Evolutionary conservation across 176 grass and related monocot species (phyloP).

Genomic region (Hordeum marinum): DNA sequence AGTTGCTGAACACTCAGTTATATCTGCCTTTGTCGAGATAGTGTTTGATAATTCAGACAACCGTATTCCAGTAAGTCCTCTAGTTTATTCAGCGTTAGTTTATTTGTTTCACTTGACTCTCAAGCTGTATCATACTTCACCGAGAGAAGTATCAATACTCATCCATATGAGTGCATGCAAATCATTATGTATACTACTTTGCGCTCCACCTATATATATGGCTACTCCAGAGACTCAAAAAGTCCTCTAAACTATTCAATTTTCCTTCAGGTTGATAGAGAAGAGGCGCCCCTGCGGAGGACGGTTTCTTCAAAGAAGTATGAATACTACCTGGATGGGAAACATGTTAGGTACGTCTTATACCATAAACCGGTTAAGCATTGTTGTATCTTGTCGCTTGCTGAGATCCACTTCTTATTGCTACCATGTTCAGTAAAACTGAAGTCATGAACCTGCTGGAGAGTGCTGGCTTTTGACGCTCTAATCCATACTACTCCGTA

Average conservation of each 20-base stretch:
- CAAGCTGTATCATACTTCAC: neutral
- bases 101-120: neutral
- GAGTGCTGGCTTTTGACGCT: constrained; percentile 92
- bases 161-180: too few relatives aligned
- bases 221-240: too few relatives aligned
- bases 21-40: constrained; percentile 97
- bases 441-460: constrained; percentile 98
- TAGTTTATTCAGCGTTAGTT: neutral
- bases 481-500: constrained; percentile 98
- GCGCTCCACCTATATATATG: too few relatives aligned
- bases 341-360: constrained; percentile 67
- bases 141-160: neutral
- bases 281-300: constrained; percentile 79
- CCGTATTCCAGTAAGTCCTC: constrained; percentile 80
- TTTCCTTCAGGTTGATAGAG: constrained; percentile 70
- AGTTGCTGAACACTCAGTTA: constrained; percentile 87
- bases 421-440: constrained; percentile 63
- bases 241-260: neutral
- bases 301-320: constrained; percentile 88
- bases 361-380: neutral
- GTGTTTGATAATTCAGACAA: constrained; percentile 93
- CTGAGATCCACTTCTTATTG: neutral
- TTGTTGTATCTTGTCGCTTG: neutral
- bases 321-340: constrained; percentile 89
- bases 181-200: too few relatives aligned